Evolutionary conservation across 192 early-diverging fungal species (phyloP).

Genomic region (Coemansia sp.): DNA sequence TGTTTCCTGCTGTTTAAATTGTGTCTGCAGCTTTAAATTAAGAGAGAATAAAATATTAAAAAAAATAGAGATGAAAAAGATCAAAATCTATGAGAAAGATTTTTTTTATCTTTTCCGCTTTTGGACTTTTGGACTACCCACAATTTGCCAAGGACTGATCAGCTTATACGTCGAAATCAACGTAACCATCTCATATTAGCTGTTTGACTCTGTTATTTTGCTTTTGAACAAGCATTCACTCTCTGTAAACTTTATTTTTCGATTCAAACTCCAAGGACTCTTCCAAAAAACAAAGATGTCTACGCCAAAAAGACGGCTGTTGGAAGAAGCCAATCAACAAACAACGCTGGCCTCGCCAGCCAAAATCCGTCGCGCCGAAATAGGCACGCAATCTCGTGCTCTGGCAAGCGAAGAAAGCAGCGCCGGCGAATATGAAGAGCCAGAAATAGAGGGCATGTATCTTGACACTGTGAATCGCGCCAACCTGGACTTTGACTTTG

Average conservation of each 20-base stretch:
- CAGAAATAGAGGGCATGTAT: conserved; percentile 58
- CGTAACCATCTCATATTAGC: too few relatives aligned
- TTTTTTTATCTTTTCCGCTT: neutral
- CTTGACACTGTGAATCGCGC: conserved; percentile 84
- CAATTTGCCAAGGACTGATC: neutral
- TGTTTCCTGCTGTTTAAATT: neutral
- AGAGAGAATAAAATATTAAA: neutral
- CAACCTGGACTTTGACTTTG: conserved; percentile 97
- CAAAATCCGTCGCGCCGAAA: conserved; percentile 9
- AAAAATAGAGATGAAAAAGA: neutral
- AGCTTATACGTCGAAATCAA: too few relatives aligned
- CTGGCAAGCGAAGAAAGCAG: neutral
- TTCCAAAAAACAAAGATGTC: conserved; percentile 2
- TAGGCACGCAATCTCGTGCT: neutral
- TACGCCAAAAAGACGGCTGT: neutral
- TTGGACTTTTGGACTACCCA: neutral
- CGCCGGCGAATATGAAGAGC: neutral
- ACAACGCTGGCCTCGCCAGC: neutral
- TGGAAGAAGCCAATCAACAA: too few relatives aligned
- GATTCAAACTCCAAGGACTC: too few relatives aligned
- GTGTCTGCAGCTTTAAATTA: neutral
- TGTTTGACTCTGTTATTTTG: too few relatives aligned
- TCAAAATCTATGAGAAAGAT: neutral
- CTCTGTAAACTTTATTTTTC: too few relatives aligned
- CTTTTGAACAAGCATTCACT: too few relatives aligned